Evolutionary conservation across 768 basidiomycete genomes (phyloP), one percentile per base, ranked within the genome.

Genomic region (Podaxis rugospora): DNA sequence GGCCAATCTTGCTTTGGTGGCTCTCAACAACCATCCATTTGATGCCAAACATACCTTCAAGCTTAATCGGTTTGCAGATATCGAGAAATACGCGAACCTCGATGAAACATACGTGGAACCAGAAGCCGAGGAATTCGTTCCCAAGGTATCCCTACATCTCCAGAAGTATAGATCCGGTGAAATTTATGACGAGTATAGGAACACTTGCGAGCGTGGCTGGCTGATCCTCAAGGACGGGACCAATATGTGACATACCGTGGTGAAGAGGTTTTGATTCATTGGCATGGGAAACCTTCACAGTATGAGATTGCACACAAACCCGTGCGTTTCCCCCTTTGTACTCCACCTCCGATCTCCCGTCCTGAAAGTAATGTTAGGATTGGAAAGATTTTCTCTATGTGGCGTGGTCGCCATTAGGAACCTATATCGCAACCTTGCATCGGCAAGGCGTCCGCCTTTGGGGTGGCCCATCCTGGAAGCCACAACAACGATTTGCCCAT

Each of bases 331-430:
- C 40, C 55, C 51, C 40, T 52, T 49, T 49, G 3, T 52, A 5
- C 35, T 62, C 16, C 35, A 51, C 21, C 52, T 69, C 65, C 64
- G 64, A 61, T 44, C 25, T 61, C 40, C 16, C 2, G 32, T 11
- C 32, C 52, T 54, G 44, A 49, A 25, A 18, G 37, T 5, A 39
- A 39, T 51, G 44, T 2, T 68, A 93, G 92, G 90, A 91, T 71
- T 98, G 97, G 94, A 97, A 93, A 69, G 95, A 98, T 60, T 82
- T 83, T 69, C 84, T 96, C 54, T 99, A 96, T 74, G 88, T 94
- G 18, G 89, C 91, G 32, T 99, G 97, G 97, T 98, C 97, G 21
- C 95, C 95, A 18, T 81, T 90, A 56, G 97, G 97, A 36, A 98
- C 95, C n/a, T 93, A 89, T 70, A 81, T 98, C 63, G 89, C 94